Percentiles rank a stretch among this genome's conserved stretches.
Evolutionary conservation across 2,329 filamentous ascomycete genomes (phyloP).

Genomic region (Lecanicillium sp.): DNA sequence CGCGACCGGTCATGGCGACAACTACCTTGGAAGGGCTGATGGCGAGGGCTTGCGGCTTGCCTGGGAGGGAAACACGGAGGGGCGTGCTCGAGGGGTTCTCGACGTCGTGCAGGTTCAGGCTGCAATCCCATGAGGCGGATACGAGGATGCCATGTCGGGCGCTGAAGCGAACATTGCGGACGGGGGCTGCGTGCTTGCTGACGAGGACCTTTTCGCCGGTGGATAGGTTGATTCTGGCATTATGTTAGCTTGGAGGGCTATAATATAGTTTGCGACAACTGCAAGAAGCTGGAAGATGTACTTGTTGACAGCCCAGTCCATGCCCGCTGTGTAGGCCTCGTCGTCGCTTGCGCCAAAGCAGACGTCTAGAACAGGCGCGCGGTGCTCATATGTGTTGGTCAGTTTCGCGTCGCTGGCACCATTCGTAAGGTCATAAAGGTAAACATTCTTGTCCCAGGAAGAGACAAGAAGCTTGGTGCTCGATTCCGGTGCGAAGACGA

Average conservation of each 20-base stretch:
- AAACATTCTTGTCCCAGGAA: slow-evolving; percentile 90
- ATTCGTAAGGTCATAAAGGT: slow-evolving; percentile 72
- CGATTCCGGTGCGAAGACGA: slow-evolving; percentile 77
- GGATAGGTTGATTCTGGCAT: slow-evolving; percentile 57
- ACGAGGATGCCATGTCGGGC: slow-evolving; percentile 70
- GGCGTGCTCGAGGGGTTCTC: slow-evolving; percentile 44
- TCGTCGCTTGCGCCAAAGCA: slow-evolving; percentile 81
- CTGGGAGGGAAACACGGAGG: slow-evolving; percentile 66
- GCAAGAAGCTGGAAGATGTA: slow-evolving; percentile 32
- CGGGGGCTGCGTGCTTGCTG: slow-evolving; percentile 72
- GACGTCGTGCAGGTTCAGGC: slow-evolving; percentile 75
- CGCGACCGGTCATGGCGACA: slow-evolving; percentile 88
- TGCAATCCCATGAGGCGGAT: slow-evolving; percentile 90
- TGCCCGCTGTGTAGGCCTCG: slow-evolving; percentile 77
- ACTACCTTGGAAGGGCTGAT: slow-evolving; percentile 75
- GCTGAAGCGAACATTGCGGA: slow-evolving; percentile 79
- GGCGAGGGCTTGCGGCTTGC: slow-evolving; percentile 85
- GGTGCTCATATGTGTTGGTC: slow-evolving; percentile 69
- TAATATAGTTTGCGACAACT: neutral
- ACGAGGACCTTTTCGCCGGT: slow-evolving; percentile 68
- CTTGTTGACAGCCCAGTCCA: slow-evolving; percentile 82
- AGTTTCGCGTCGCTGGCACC: slow-evolving; percentile 50
- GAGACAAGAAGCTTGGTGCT: slow-evolving; percentile 75
- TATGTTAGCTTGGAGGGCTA: neutral
- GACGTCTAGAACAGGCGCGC: slow-evolving; percentile 81